Percentiles rank a stretch among this genome's conserved stretches.
Evolutionary conservation across 495 filamentous ascomycete genomes (phyloP).

Genomic region (Annulohypoxylon bovei): DNA sequence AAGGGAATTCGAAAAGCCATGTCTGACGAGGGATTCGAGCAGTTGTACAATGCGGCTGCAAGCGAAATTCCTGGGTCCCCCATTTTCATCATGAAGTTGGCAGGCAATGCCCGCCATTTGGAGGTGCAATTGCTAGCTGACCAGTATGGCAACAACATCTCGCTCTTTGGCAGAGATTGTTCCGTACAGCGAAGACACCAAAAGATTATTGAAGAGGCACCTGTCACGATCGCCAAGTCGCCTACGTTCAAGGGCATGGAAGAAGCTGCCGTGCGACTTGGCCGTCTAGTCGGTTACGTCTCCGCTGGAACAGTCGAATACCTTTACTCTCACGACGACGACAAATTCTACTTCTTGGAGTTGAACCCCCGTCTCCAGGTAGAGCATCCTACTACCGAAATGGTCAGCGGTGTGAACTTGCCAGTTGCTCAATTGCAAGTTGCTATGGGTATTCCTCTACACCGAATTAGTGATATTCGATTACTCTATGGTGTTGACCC

Average conservation of each 20-base stretch:
- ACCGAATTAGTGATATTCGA: slow-evolving; percentile 95
- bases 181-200: slow-evolving; percentile 98
- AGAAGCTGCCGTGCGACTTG: slow-evolving; percentile 92
- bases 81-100: slow-evolving; percentile 99
- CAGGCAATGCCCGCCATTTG: slow-evolving; percentile 94
- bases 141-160: slow-evolving; percentile 99
- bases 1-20: slow-evolving; percentile 99
- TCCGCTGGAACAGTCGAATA: slow-evolving; percentile 99
- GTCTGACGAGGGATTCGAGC: slow-evolving; percentile 81
- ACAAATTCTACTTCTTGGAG: slow-evolving; percentile 99
- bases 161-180: slow-evolving; percentile 97
- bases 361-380: slow-evolving; percentile 98
- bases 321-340: slow-evolving; percentile 96
- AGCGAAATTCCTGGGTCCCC: slow-evolving; percentile 99
- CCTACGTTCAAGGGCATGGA: slow-evolving; percentile 95
- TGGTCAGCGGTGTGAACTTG: slow-evolving; percentile 98
- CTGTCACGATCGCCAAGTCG: slow-evolving; percentile 91
- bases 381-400: slow-evolving; percentile 99
- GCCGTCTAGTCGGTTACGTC: slow-evolving; percentile 94
- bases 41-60: slow-evolving; percentile 91
- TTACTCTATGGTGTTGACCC: slow-evolving; percentile 97
- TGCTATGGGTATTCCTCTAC: slow-evolving; percentile 97
- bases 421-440: slow-evolving; percentile 97
- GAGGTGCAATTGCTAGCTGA: slow-evolving; percentile 97
- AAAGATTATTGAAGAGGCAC: slow-evolving; percentile 99